These are phyloP conservation scores for Teratosphaeria nubilosa DNA, from an alignment of 2,329 filamentous ascomycete species.

Conservation along the genomic window DNA sequence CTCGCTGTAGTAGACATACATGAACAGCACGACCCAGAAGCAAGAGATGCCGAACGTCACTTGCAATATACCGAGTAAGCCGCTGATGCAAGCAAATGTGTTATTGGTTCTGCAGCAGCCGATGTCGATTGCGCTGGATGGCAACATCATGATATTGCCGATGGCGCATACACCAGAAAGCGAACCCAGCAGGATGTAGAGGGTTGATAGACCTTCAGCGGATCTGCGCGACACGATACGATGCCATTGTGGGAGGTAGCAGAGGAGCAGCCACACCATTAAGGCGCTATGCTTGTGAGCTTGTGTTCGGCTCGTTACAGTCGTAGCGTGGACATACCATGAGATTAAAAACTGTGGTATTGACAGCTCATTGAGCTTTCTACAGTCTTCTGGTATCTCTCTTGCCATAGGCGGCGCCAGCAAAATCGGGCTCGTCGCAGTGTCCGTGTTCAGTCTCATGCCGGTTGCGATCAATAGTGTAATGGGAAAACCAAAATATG, in stretches of 20 bases:
- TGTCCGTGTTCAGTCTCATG: background rate
- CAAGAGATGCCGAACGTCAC: constrained; percentile 81
- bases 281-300: constrained; percentile 47
- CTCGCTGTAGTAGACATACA: constrained; percentile 57
- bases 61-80: constrained; percentile 76
- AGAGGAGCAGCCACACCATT: constrained; percentile 73
- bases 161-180: constrained; percentile 80
- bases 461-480: background rate
- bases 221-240: constrained; percentile 76
- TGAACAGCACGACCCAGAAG: constrained; percentile 56
- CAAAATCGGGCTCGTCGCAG: background rate
- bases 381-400: constrained; percentile 5
- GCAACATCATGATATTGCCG: constrained; percentile 77
- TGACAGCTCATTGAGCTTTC: constrained; percentile 8
- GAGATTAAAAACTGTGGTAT: constrained; percentile 10
- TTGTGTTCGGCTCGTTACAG: constrained; percentile 1
- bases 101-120: constrained; percentile 73
- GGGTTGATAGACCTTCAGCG: constrained; percentile 84
- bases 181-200: constrained; percentile 79
- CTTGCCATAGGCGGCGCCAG: background rate
- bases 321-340: constrained; percentile 2
- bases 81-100: constrained; percentile 69
- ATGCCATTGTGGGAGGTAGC: constrained; percentile 84
- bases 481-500: background rate
- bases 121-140: constrained; percentile 67